Evolutionary conservation across 352 stramenopile species (phyloP), one percentile per base, ranked within the genome.

Genomic region (Phytophthora capsici): DNA sequence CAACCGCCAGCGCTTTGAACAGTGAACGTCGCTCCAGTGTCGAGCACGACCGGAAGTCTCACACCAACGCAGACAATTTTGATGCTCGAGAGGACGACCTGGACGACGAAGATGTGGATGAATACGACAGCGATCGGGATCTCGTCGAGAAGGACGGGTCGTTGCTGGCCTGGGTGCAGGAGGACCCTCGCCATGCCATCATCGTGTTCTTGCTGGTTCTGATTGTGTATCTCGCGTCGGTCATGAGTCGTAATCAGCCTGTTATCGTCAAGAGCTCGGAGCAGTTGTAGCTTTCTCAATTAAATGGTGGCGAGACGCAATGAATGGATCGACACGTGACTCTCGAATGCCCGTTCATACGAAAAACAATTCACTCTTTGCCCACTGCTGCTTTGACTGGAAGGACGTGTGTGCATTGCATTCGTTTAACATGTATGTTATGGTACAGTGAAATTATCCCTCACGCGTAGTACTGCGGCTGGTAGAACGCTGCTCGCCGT

Each of bases 101-200:
- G 8, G 28, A 34, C 17, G 65, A 58, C 25, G 69, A 77, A 44
- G 59, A 68, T 17, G 66, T 50, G 5, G 54, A 61, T 14, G 61
- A 60, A 9, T 77, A 69, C 12, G 55, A 70, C 12, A 66, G 62
- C 10, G 63, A 74, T 12, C 23, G 63, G 6, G 51, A 69, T 9
- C 26, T 71, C 2, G 43, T 76, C 13, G 72, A 87, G 47, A 92
- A 91, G 64, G 77, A 86, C 17, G 86, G 78, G 7, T 94, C 86
- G 7, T 56, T 94, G 22, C 51, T 92, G 14, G 73, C 75, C 1
- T 94, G 86, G 86, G 58, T 91, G 46, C 58, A 70, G 10, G 84
- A 92, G 53, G 86, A 94, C 61, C 46, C 77, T 36, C 80, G 84
- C n/a, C 83, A 94, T 44, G 73, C 76, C 9, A 45, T 89, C 20